Conservation (phyloP, 2,329 filamentous ascomycete genomes). For the Penicillium sp. region DNA sequence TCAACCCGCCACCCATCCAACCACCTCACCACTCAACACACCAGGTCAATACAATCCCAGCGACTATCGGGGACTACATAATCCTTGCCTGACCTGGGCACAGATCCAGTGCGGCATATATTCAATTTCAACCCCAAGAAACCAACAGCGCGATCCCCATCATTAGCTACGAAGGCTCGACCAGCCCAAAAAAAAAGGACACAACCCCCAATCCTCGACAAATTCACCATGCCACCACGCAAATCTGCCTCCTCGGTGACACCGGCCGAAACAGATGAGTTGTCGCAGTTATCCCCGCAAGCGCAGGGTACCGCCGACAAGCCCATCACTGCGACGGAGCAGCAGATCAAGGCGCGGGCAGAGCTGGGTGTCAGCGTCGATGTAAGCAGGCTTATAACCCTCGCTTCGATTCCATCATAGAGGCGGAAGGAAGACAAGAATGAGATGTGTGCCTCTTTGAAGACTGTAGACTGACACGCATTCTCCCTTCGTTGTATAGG, state of each 20-base stretch:
- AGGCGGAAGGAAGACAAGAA: not conserved
- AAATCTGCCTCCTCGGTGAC: constrained; percentile 44
- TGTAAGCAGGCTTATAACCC: constrained; percentile 31
- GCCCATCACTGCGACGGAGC: constrained; percentile 44
- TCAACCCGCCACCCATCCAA: constrained; percentile 12
- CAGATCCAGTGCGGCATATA: not conserved
- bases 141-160: too few relatives aligned
- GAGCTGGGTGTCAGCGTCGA: constrained; percentile 50
- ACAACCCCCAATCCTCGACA: not conserved
- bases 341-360: constrained; percentile 47
- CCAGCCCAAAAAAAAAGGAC: not conserved
- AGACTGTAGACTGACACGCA: not conserved
- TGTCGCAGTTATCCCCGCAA: constrained; percentile 26
- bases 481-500: constrained; percentile 46
- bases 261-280: constrained; percentile 32
- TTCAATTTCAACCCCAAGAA: not conserved
- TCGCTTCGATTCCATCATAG: not conserved
- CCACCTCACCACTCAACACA: not conserved
- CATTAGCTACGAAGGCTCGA: not conserved
- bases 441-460: too few relatives aligned
- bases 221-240: constrained; percentile 40
- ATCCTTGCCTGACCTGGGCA: not conserved
- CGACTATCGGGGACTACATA: not conserved
- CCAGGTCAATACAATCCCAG: not conserved
- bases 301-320: constrained; percentile 30